These are phyloP conservation scores for Cruciata laevipes DNA, from an alignment of 257 asterid genomes.

Conservation along the genomic window DNA sequence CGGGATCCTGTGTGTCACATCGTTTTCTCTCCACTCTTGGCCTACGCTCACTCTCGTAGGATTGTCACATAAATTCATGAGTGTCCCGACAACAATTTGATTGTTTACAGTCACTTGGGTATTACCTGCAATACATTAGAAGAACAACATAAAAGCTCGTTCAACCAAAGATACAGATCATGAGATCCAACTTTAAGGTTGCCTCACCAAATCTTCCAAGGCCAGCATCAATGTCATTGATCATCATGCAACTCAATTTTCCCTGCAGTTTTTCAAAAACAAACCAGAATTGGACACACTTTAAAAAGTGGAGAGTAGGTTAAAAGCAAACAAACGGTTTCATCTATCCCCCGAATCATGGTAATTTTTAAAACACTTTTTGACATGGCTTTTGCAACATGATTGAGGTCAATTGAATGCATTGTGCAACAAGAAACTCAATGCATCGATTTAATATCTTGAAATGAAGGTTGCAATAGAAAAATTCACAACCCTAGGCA, in stretches of 20 bases:
- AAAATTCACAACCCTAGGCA: conserved; percentile 26
- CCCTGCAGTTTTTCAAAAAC: conserved; percentile 49
- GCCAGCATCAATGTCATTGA: conserved; percentile 96
- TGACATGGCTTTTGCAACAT: not conserved
- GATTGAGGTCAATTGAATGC: not conserved
- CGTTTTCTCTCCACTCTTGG: conserved; percentile 82
- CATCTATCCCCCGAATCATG: not conserved
- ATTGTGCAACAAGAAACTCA: not conserved
- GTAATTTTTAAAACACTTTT: not conserved
- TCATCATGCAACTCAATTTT: conserved; percentile 90
- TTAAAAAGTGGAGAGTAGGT: conserved; percentile 4
- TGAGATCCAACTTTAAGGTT: not conserved
- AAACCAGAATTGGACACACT: conserved; percentile 10
- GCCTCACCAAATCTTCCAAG: conserved; percentile 92
- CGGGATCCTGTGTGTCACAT: conserved; percentile 66
- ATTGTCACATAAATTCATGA: conserved; percentile 85
- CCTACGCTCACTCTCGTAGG: conserved; percentile 95
- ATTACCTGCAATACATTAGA: conserved; percentile 42
- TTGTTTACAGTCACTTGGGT: conserved; percentile 94
- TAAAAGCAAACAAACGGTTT: not conserved
- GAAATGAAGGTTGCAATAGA: not conserved
- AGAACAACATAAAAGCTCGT: not conserved
- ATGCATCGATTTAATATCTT: conserved; percentile 1
- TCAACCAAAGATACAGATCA: not conserved
- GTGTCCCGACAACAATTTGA: conserved; percentile 87